Evolutionary conservation across 345 rosid genomes (phyloP).

Genomic region (Erodium maritimum): DNA sequence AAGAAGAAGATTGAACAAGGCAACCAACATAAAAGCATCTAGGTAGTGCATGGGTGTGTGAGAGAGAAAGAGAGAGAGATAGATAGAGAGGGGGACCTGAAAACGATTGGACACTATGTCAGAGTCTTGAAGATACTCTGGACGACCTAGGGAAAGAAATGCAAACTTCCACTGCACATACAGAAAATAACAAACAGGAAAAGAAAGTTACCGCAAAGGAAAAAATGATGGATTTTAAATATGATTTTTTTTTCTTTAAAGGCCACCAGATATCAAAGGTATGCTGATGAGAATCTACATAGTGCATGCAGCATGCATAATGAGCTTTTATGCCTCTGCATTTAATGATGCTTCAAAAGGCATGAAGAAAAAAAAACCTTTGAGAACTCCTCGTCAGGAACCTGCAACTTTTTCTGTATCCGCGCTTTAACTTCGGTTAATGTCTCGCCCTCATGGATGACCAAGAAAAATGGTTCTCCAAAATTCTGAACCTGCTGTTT

Average conservation of each 20-base stretch:
- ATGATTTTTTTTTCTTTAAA: not conserved
- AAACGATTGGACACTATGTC: conserved; percentile 52
- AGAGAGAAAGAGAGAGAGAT: not conserved
- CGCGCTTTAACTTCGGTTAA: conserved; percentile 49
- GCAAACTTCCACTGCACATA: conserved; percentile 60
- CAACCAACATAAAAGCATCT: not conserved
- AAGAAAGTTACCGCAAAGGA: not conserved
- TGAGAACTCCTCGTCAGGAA: conserved; percentile 53
- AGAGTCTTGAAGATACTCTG: conserved; percentile 48
- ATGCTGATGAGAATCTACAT: conserved; percentile 3
- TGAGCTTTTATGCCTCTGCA: no score
- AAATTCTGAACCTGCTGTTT: conserved; percentile 51
- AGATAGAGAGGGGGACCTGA: conserved; percentile 37
- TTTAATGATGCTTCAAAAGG: not conserved
- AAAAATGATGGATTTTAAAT: not conserved
- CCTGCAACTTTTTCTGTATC: conserved; percentile 52
- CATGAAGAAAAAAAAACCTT: conserved; percentile 27
- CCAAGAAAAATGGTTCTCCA: conserved; percentile 70
- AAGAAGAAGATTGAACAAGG: not conserved
- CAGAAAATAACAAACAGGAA: not conserved
- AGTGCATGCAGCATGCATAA: not conserved
- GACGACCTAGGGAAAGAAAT: conserved; percentile 58
- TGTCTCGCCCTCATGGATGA: conserved; percentile 56
- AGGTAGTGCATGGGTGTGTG: not conserved
- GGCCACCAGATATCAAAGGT: not conserved